Conservation (phyloP, 108 stramenopile genomes). For the Schizochytrium sp. region DNA sequence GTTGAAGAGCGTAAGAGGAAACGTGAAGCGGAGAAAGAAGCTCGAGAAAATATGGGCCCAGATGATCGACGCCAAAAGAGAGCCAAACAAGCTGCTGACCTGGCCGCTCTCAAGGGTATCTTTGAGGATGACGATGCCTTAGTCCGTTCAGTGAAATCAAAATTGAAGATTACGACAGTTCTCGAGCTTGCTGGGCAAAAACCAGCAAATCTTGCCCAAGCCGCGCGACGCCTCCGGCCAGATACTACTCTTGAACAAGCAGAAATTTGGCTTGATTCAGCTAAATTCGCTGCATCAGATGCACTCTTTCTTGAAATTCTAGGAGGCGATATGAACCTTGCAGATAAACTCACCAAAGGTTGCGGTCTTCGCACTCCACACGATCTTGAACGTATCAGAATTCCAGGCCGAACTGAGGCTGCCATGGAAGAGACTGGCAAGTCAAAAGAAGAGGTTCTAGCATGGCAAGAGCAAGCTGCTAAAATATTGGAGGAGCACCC, state of each 20-base stretch:
- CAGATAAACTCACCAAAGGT: neutral
- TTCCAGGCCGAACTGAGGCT: slow-evolving; percentile 17
- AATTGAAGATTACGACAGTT: neutral
- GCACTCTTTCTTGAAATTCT: neutral
- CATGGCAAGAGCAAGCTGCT: neutral
- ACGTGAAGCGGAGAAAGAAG: neutral
- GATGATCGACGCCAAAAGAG: neutral
- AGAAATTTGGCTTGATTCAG: neutral
- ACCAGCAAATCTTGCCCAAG: neutral
- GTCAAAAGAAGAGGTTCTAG: neutral
- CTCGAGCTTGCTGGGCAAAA: neutral
- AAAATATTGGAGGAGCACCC: slow-evolving; percentile 7
- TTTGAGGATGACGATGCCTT: slow-evolving; percentile 4
- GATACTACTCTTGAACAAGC: neutral
- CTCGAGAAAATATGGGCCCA: neutral
- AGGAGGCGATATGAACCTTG: neutral
- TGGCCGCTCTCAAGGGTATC: neutral
- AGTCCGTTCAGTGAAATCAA: neutral
- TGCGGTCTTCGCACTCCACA: slow-evolving; percentile 3
- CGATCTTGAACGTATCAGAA: neutral
- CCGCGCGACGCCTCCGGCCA: neutral
- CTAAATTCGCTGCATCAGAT: neutral
- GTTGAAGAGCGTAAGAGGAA: neutral
- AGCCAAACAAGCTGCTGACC: neutral
- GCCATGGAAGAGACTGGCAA: neutral